Evolutionary conservation across 208 protist species (phyloP).

Genomic region (Wallacemonas sp.): DNA sequence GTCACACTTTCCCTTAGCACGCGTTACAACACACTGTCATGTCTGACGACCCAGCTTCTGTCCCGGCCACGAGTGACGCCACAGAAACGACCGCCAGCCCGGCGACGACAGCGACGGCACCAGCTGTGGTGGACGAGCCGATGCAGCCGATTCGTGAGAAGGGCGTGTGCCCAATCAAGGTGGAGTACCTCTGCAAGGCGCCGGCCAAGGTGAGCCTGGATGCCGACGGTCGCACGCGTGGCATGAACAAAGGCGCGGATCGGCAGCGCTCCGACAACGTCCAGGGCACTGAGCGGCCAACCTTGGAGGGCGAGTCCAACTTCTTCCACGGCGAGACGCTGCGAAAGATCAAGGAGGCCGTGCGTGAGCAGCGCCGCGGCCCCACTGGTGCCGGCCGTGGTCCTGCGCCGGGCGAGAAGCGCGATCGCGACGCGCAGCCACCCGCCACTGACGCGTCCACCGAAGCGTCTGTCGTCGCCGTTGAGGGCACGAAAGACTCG

Average conservation of each 20-base stretch:
- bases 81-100: neutral
- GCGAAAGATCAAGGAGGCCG: slow-evolving; percentile 52
- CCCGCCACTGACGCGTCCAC: neutral
- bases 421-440: neutral
- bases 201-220: slow-evolving; percentile 62
- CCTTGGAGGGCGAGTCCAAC: slow-evolving; percentile 72
- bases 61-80: no score
- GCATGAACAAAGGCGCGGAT: slow-evolving; percentile 82
- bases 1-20: no score
- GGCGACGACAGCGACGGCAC: neutral
- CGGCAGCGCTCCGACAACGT: slow-evolving; percentile 47
- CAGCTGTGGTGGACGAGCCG: neutral
- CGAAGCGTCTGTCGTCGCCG: neutral
- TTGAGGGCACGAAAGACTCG: slow-evolving; percentile 25
- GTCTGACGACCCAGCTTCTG: no score
- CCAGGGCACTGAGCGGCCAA: slow-evolving; percentile 57
- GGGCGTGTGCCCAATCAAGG: slow-evolving; percentile 71
- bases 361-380: slow-evolving; percentile 28
- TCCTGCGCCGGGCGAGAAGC: slow-evolving; percentile 16
- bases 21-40: no score
- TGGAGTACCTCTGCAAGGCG: slow-evolving; percentile 54
- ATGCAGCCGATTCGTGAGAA: slow-evolving; percentile 12
- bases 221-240: slow-evolving; percentile 59
- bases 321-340: slow-evolving; percentile 68
- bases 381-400: neutral